phyloP scores from a whole-genome alignment of 768 basidiomycete genomes.

The Macrolepiota albuminosa region DNA sequence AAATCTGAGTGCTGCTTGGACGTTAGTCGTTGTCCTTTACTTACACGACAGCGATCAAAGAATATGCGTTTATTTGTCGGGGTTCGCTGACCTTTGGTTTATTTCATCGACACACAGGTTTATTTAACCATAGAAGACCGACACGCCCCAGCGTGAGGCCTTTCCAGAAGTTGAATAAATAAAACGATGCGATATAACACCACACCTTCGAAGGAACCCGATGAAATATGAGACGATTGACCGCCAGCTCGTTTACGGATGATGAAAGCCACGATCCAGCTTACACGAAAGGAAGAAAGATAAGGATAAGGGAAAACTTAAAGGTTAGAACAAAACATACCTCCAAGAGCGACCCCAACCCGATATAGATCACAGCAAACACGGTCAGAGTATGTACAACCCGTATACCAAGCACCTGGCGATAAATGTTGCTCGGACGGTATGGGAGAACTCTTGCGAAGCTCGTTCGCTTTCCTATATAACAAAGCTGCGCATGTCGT shows the following conservation, averaged over 20 bases:
- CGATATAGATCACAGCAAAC: slow-evolving; percentile 43
- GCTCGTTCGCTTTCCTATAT: slow-evolving; percentile 22
- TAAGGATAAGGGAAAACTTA: neutral
- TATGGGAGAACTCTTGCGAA: slow-evolving; percentile 13
- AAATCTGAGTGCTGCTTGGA: neutral
- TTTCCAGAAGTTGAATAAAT: slow-evolving; percentile 6
- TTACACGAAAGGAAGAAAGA: slow-evolving; percentile 17
- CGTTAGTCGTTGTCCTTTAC: neutral
- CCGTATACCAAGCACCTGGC: slow-evolving; percentile 38
- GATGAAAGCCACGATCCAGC: slow-evolving; percentile 54
- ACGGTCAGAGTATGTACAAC: slow-evolving; percentile 42
- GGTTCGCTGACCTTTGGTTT: slow-evolving; percentile 26
- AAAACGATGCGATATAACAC: neutral
- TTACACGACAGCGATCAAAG: slow-evolving; percentile 29
- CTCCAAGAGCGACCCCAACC: slow-evolving; percentile 49
- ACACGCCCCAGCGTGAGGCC: slow-evolving; percentile 51
- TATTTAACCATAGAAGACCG: slow-evolving; percentile 45
- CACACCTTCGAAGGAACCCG: slow-evolving; percentile 23
- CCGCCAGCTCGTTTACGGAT: slow-evolving; percentile 41
- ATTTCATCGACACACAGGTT: slow-evolving; percentile 23
- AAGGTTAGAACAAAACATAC: slow-evolving; percentile 17
- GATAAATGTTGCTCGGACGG: slow-evolving; percentile 24
- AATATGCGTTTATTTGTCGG: slow-evolving; percentile 27
- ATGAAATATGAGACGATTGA: slow-evolving; percentile 35
- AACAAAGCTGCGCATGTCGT: slow-evolving; percentile 11